Evolutionary conservation across 2,329 filamentous ascomycete genomes (phyloP).

Genomic region (Monosporascus sp.): DNA sequence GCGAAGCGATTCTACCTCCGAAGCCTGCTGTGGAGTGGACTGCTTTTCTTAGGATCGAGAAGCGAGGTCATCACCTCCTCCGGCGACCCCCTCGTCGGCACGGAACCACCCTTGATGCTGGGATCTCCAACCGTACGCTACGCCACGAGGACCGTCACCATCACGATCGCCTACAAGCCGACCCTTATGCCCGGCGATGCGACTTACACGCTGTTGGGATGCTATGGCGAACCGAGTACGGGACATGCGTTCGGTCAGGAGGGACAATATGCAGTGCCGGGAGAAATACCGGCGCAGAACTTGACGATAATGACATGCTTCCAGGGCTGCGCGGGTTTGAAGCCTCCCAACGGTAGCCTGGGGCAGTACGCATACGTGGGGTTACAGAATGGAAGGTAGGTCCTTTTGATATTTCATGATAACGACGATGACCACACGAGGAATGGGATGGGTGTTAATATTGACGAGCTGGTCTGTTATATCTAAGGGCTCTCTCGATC

Average conservation of each 20-base stretch:
- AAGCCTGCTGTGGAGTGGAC: slow-evolving; percentile 13
- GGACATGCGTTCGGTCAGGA: slow-evolving; percentile 16
- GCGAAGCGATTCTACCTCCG: slow-evolving; percentile 13
- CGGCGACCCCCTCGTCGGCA: slow-evolving; percentile 1
- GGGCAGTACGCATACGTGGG: slow-evolving; percentile 14
- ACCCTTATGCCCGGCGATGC: slow-evolving; percentile 13
- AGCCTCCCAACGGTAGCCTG: slow-evolving; percentile 1
- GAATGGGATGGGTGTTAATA: too few relatives aligned
- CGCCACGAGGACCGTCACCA: slow-evolving; percentile 21
- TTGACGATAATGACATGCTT: slow-evolving; percentile 18
- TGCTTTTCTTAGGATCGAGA: slow-evolving; percentile 12
- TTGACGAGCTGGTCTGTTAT: too few relatives aligned
- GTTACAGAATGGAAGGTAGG: slow-evolving; percentile 20
- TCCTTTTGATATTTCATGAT: too few relatives aligned
- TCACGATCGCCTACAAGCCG: slow-evolving; percentile 22
- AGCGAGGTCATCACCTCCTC: slow-evolving; percentile 8
- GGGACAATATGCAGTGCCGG: slow-evolving; percentile 8
- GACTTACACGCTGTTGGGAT: slow-evolving; percentile 18
- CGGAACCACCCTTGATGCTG: slow-evolving; percentile 12
- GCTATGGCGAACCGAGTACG: slow-evolving; percentile 13
- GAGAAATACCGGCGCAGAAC: slow-evolving; percentile 8
- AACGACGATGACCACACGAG: too few relatives aligned
- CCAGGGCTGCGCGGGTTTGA: slow-evolving; percentile 11
- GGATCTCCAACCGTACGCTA: slow-evolving; percentile 8
- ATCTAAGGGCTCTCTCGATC: background rate